Evolutionary conservation across 495 filamentous ascomycete genomes (phyloP), one percentile per base, ranked within the genome.

Genomic region (Tuber melanosporum): DNA sequence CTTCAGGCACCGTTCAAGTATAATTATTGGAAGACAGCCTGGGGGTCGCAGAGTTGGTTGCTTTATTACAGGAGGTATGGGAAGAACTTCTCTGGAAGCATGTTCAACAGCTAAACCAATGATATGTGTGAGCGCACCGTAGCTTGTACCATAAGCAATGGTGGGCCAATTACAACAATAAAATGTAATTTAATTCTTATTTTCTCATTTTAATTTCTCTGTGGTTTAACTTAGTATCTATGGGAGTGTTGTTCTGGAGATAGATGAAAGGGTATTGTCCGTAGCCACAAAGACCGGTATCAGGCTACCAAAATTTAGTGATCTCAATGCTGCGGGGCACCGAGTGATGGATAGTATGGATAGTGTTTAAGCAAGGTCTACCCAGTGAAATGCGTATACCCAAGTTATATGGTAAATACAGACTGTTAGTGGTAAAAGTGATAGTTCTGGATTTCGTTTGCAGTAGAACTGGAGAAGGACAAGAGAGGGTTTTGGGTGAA

Each of bases 61-160:
- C 39, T 46, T 73, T 41, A 17, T 36, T 43, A 39, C 36, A 73
- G 49, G 15, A 70, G 32, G 76, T 78, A 46, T 78, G 9, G 66
- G 73, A 76, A 47, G 72, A 43, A 15, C 52, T 73, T 46, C 45
- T 42, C 3, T 75, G 45, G 74, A 71, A 19, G 73, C 45, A 39
- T 22, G 14, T 75, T 41, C 70, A 70, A 41, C 69, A 36, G 22
- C 9, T 69, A 44, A n/a, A 47, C 73, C 41, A 74, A 78, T 47
- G 39, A 45, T 43, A 75, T 70, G 44, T 39, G 26, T 15, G 41
- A 26, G 12, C 3, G 8, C 0, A 26, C 9, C 10, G 9, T 26
- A 26, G 12, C 52, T 3, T 26, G 22, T 57, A 57, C 26, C 3
- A 1, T 8, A 57, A 0, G 52, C 26, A 32, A 62, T 62, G n/a